A percentile compares a stretch with the other conserved stretches of the same genome.
Conservation (phyloP, 495 filamentous ascomycete genomes). For the Umbilicaria muhlenbergii region DNA sequence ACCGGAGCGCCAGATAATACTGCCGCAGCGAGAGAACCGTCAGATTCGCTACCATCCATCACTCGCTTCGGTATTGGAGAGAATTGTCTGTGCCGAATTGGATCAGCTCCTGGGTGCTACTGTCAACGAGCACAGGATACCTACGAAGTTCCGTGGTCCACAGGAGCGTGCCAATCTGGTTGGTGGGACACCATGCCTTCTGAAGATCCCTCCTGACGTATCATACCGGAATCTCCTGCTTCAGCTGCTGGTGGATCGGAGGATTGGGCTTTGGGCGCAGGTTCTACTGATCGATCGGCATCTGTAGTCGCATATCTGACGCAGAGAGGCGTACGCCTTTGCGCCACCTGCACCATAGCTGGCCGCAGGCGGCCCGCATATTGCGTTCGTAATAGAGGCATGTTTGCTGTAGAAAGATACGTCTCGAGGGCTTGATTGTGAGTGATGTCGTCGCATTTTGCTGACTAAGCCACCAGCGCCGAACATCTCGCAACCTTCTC, state of each 20-base stretch:
- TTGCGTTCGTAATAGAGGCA: conserved; percentile 23
- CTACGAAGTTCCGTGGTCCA: conserved; percentile 74
- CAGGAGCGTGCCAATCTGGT: conserved; percentile 62
- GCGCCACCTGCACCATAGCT: conserved; percentile 18
- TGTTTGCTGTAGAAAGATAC: conserved; percentile 7
- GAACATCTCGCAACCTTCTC: no score
- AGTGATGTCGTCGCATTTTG: background rate
- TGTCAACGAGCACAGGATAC: conserved; percentile 5
- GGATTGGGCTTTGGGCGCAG: conserved; percentile 6
- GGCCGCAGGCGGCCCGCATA: conserved; percentile 22
- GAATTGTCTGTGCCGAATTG: conserved; percentile 43
- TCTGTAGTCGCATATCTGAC: conserved; percentile 27
- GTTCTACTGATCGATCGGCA: conserved; percentile 9
- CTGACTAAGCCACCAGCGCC: no score
- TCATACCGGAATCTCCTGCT: conserved; percentile 21
- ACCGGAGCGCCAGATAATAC: conserved; percentile 84
- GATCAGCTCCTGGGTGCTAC: background rate
- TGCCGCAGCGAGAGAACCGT: conserved; percentile 57
- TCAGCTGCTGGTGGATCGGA: conserved; percentile 17
- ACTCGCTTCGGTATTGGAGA: conserved; percentile 77
- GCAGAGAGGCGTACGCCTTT: conserved; percentile 20
- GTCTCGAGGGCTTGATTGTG: background rate
- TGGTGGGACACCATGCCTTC: conserved; percentile 44
- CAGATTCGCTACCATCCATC: conserved; percentile 82
- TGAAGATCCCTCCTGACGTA: conserved; percentile 33